Evolutionary conservation across 1,139 yeast genomes (phyloP), one percentile per base, ranked within the genome.

Genomic region (Pichia sp.): DNA sequence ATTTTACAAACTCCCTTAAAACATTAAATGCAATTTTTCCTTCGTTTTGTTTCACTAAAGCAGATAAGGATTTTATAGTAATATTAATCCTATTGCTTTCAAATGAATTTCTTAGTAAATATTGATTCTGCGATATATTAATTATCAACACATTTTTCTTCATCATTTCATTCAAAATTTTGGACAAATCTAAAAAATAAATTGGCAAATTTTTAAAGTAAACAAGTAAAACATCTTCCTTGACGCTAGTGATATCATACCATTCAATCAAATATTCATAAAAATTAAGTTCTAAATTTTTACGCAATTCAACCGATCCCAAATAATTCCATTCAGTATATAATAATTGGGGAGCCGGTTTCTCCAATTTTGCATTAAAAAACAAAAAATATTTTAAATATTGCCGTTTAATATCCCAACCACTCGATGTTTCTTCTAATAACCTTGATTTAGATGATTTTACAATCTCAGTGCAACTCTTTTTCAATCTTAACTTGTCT

Each of bases 291-390:
- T 58, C 63, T 37, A 50, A 46, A 25, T 41, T 41, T 1, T 38
- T 30, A 23, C 61, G 36, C 1, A 55, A 23, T 6, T 37, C 30
- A 2, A 37, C 44, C 26, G 41, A 36, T 1, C 55, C 60, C 42
- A 61, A 56, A 42, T 56, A 60, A 1, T 42, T 41, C 64, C 64
- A 61, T 22, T 61, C 62, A 20, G 58, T 42, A 37, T 53, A 54
- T 3, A 56, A 45, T 22, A 61, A 27, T 6, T 59, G 56, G 23
- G 45, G 36, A 4, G 48, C 51, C 4, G 49, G 35, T 24, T 44
- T 40, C 7, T 34, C 26, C 2, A 31, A 9, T 30, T 49, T 44
- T 2, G 39, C 20, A 9, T 44, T 35, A 2, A 44, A 40, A 22
- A 35, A 51, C 10, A 51, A 23, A 51, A 51, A 51, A 10, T 35